Conservation (phyloP, 441 rosid genomes). For the Populus hybrid region DNA sequence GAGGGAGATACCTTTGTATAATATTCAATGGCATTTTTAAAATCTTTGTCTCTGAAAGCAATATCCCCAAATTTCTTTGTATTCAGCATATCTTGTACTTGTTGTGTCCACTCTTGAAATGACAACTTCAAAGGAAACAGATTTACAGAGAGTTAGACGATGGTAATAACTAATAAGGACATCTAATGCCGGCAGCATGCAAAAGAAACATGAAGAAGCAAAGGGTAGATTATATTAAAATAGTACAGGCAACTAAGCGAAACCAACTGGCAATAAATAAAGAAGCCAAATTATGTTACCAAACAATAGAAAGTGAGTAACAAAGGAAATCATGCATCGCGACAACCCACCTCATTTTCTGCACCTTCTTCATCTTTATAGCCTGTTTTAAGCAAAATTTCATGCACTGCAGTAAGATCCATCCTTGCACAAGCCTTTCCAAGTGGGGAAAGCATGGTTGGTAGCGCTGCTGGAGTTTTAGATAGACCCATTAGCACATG, state of each 20-base stretch:
- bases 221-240: neutral
- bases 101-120: conserved; percentile 72
- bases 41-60: conserved; percentile 58
- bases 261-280: neutral
- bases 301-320: neutral
- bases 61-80: conserved; percentile 58
- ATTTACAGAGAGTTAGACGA: neutral
- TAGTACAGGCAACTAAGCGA: neutral
- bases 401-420: conserved; percentile 85
- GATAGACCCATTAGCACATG: conserved; percentile 50
- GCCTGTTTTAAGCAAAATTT: conserved; percentile 76
- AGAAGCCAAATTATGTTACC: neutral
- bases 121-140: conserved; percentile 34
- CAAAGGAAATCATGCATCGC: conserved; percentile 28
- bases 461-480: conserved; percentile 37
- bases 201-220: neutral
- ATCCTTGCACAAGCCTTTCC: conserved; percentile 70
- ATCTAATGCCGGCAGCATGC: neutral
- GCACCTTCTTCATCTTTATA: conserved; percentile 66
- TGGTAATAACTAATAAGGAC: neutral
- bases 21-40: conserved; percentile 43
- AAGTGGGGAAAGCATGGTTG: conserved; percentile 37
- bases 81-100: conserved; percentile 64
- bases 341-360: conserved; percentile 68
- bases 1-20: conserved; percentile 38